These are phyloP conservation scores for Blastobotrys parvus DNA, from an alignment of 805 yeast genomes.

Conservation along the genomic window DNA sequence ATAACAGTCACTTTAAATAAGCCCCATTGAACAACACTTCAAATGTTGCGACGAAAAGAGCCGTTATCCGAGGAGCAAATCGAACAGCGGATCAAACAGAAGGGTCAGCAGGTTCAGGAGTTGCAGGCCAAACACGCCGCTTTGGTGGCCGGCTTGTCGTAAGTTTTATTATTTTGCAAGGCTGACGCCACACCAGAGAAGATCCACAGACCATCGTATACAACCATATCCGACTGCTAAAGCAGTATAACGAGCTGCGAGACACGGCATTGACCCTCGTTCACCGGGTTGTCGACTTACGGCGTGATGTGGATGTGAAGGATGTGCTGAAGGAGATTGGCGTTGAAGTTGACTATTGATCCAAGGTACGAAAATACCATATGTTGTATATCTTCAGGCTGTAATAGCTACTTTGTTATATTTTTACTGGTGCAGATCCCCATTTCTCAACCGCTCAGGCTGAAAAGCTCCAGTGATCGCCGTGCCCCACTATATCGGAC, in stretches of 20 bases:
- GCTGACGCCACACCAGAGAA: conserved; percentile 3
- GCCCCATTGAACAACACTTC: background rate
- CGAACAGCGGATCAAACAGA: background rate
- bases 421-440: too few relatives aligned
- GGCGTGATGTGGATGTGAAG: conserved; percentile 36
- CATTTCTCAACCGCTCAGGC: too few relatives aligned
- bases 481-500: too few relatives aligned
- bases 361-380: too few relatives aligned
- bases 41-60: background rate
- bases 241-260: conserved; percentile 53
- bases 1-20: too few relatives aligned
- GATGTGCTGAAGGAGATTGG: conserved; percentile 50
- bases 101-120: background rate
- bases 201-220: conserved; percentile 41
- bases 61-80: background rate
- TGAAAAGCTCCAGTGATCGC: too few relatives aligned
- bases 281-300: conserved; percentile 53
- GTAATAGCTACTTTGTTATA: too few relatives aligned
- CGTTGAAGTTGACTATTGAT: conserved; percentile 7
- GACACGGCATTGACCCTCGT: conserved; percentile 53
- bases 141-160: background rate
- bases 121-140: background rate
- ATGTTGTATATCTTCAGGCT: too few relatives aligned
- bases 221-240: conserved; percentile 43
- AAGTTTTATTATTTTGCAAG: background rate